Conservation (phyloP, 2,329 filamentous ascomycete species). For the Phialophora macrospora region DNA sequence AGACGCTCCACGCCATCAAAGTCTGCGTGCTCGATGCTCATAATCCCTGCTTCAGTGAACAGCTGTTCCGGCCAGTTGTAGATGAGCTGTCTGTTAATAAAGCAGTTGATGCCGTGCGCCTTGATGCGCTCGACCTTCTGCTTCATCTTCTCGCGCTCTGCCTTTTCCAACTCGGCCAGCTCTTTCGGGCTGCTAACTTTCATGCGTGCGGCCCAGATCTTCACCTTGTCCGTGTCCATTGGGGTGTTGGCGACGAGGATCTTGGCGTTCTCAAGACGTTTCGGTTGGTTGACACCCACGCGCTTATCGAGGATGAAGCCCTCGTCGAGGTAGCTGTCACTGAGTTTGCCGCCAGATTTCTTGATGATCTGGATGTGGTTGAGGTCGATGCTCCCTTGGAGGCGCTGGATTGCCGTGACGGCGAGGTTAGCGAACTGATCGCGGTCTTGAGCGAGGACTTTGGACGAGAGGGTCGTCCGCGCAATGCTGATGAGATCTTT, state of each 20-base stretch:
- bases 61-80: slow-evolving; percentile 99
- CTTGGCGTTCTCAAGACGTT: slow-evolving; percentile 96
- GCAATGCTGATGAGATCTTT: slow-evolving; percentile 90
- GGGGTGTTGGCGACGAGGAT: slow-evolving; percentile 97
- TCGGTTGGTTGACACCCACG: slow-evolving; percentile 98
- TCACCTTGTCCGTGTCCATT: slow-evolving; percentile 99
- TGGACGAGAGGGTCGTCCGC: slow-evolving; percentile 93
- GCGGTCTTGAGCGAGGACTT: slow-evolving; percentile 92
- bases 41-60: slow-evolving; percentile 95
- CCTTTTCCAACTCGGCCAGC: slow-evolving; percentile 97
- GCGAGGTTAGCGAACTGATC: slow-evolving; percentile 89
- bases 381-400: slow-evolving; percentile 88
- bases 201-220: slow-evolving; percentile 96
- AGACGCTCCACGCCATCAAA: slow-evolving; percentile 97
- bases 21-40: slow-evolving; percentile 98
- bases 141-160: slow-evolving; percentile 99
- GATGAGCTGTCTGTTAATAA: slow-evolving; percentile 98
- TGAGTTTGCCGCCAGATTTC: slow-evolving; percentile 96
- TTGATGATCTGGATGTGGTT: slow-evolving; percentile 99
- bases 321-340: slow-evolving; percentile 95
- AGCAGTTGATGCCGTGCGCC: slow-evolving; percentile 98
- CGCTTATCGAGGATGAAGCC: slow-evolving; percentile 99
- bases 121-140: slow-evolving; percentile 99
- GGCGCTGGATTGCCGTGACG: slow-evolving; percentile 85
- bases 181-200: slow-evolving; percentile 97